phyloP scores from a whole-genome alignment of 148 eudicot species.

The Pouteria glomerata region DNA sequence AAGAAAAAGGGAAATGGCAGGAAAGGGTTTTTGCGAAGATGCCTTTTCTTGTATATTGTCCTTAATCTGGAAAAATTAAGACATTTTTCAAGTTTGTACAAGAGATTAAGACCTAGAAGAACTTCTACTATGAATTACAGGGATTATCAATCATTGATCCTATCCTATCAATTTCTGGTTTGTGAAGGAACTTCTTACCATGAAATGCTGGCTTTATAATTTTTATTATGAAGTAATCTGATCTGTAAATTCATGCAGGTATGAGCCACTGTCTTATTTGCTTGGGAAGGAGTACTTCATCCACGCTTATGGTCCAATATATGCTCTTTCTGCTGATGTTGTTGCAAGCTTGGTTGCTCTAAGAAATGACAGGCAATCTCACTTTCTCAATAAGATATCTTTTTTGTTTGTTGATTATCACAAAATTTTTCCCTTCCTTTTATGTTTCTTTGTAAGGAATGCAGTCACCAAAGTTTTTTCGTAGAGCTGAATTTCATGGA shows the following conservation, averaged over 20 bases:
- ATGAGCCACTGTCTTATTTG: slow-evolving; percentile 74
- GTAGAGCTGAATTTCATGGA: background rate
- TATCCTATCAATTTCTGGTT: background rate
- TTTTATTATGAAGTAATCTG: slow-evolving; percentile 5
- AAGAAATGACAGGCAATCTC: slow-evolving; percentile 75
- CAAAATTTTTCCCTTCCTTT: too few relatives aligned
- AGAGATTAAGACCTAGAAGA: background rate
- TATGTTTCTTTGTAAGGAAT: too few relatives aligned
- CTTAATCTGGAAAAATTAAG: too few relatives aligned
- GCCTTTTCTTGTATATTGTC: background rate
- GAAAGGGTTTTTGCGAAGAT: background rate
- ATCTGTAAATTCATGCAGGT: slow-evolving; percentile 50
- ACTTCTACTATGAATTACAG: background rate
- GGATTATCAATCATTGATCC: background rate
- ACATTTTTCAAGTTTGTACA: background rate
- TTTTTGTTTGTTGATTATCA: too few relatives aligned
- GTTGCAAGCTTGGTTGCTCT: slow-evolving; percentile 82
- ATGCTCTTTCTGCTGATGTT: slow-evolving; percentile 90
- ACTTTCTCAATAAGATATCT: background rate
- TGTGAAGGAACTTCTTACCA: background rate
- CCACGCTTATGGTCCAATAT: slow-evolving; percentile 95
- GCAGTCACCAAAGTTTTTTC: background rate
- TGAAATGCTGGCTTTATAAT: background rate
- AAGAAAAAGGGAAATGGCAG: background rate
- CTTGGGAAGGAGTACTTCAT: slow-evolving; percentile 92